These are phyloP conservation scores for Talaromyces funiculosus DNA, from an alignment of 2,329 filamentous ascomycete genomes.

Conservation along the genomic window DNA sequence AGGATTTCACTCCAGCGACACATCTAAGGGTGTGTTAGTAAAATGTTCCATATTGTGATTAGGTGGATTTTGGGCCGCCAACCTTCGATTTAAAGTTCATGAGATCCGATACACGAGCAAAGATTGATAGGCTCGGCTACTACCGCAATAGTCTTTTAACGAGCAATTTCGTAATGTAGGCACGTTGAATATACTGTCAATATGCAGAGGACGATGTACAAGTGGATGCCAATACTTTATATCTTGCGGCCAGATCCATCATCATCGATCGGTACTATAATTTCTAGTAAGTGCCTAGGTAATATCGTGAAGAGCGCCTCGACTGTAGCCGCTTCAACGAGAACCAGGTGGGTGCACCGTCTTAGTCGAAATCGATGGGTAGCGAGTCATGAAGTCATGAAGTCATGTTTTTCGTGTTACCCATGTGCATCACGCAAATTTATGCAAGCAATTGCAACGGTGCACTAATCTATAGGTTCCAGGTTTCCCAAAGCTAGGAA, in stretches of 20 bases:
- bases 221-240: background rate
- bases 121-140: background rate
- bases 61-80: background rate
- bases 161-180: background rate
- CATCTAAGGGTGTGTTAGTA: background rate
- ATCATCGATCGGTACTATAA: background rate
- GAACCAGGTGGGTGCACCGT: background rate
- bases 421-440: background rate
- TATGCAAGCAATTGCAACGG: background rate
- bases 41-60: background rate
- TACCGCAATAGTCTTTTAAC: background rate
- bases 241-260: background rate
- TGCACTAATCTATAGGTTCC: background rate
- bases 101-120: background rate
- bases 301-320: background rate
- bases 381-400: background rate
- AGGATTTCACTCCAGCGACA: conserved; percentile 10
- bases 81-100: background rate
- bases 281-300: background rate
- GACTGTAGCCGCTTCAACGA: background rate
- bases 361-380: background rate
- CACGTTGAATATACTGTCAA: background rate
- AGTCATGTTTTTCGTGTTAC: background rate
- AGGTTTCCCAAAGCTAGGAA: background rate
- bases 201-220: no score